Conservation (phyloP, 1,139 yeast genomes). For the Taphrina populina region DNA sequence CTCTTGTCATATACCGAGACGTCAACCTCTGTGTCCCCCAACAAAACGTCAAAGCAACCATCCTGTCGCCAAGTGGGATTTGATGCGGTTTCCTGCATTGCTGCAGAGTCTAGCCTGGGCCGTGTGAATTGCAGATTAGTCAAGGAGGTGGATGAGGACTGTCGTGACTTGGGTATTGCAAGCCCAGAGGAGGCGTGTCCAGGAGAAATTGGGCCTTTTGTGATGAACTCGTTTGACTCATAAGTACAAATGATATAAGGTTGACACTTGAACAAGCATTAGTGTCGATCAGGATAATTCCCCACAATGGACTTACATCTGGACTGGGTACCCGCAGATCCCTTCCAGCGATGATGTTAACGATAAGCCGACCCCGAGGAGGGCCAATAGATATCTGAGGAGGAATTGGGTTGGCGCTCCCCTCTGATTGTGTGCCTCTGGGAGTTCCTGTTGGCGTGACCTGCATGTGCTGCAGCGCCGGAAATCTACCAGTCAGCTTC, state of each 20-base stretch:
- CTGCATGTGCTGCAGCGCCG: conserved; percentile 29
- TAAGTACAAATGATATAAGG: conserved; percentile 84
- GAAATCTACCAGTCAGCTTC: conserved; percentile 7
- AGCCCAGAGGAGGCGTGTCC: conserved; percentile 30
- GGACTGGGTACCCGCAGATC: conserved; percentile 58
- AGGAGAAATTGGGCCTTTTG: conserved; percentile 59
- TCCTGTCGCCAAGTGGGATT: conserved; percentile 89
- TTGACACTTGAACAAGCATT: conserved; percentile 14
- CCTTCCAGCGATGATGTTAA: conserved; percentile 75
- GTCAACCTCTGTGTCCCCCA: conserved; percentile 76
- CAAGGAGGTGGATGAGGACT: conserved; percentile 39
- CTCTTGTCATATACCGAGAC: conserved; percentile 84
- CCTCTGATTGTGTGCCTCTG: conserved; percentile 27
- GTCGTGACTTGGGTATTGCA: conserved; percentile 35
- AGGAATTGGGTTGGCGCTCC: conserved; percentile 14
- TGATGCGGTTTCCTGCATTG: conserved; percentile 48
- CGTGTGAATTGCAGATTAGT: conserved; percentile 40
- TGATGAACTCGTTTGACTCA: conserved; percentile 86
- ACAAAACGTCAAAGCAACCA: conserved; percentile 83
- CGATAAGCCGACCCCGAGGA: conserved; percentile 66
- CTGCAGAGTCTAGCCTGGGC: conserved; percentile 32
- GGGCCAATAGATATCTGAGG: conserved; percentile 38
- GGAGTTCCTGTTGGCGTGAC: conserved; percentile 31
- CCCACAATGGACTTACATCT: conserved; percentile 57
- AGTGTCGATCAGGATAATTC: not conserved